A percentile compares a stretch with the other conserved stretches of the same genome.
Evolutionary conservation across 768 basidiomycete species (phyloP).

Genomic region (Termitomyces sp.): DNA sequence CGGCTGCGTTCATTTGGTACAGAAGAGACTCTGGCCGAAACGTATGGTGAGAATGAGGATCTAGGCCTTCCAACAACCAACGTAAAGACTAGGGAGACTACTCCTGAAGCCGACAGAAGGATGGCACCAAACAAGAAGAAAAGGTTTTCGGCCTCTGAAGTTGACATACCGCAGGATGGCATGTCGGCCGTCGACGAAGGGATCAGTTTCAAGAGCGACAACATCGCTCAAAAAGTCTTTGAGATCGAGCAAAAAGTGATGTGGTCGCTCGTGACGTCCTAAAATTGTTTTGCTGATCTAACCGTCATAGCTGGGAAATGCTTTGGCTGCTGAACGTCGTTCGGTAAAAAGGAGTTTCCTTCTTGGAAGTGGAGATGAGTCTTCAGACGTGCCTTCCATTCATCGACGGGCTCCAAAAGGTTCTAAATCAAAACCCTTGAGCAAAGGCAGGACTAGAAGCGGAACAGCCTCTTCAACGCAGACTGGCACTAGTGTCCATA

Average conservation of each 20-base stretch:
- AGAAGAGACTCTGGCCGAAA: constrained; percentile 75
- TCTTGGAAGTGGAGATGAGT: constrained; percentile 53
- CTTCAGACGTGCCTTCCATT: constrained; percentile 40
- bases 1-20: constrained; percentile 69
- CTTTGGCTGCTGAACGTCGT: constrained; percentile 58
- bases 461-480: constrained; percentile 62
- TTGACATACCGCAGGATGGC: constrained; percentile 64
- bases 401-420: constrained; percentile 38
- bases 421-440: constrained; percentile 22
- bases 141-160: constrained; percentile 70
- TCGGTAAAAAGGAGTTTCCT: constrained; percentile 31
- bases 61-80: constrained; percentile 28
- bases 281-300: neutral
- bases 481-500: constrained; percentile 31
- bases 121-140: constrained; percentile 54
- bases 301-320: constrained; percentile 62
- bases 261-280: neutral
- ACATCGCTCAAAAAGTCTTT: constrained; percentile 81
- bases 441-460: constrained; percentile 47
- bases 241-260: constrained; percentile 89
- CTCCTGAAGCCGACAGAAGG: constrained; percentile 52
- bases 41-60: constrained; percentile 44
- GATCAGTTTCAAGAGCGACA: constrained; percentile 80
- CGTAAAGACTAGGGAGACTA: constrained; percentile 39
- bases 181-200: constrained; percentile 86